Evolutionary conservation across 2,329 filamentous ascomycete genomes (phyloP).

Genomic region (Furcasterigmium furcatum): DNA sequence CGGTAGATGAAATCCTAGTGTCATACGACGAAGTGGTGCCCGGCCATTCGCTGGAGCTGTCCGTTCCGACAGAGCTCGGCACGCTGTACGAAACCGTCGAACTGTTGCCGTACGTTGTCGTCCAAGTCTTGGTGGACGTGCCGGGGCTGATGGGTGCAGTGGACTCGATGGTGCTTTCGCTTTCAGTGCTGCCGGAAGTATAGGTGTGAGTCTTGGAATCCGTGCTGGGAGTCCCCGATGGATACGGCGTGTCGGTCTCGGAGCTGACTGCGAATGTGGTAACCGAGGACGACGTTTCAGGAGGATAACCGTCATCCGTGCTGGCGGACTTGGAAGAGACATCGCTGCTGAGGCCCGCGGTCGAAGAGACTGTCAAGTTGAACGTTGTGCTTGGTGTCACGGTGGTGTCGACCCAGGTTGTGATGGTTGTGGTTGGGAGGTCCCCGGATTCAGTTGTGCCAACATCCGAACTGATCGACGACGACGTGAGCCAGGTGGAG

Average conservation of each 20-base stretch:
- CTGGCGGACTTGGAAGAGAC: neutral
- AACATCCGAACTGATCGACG: too few species aligned
- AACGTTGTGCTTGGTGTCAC: constrained; percentile 1
- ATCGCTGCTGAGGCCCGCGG: constrained; percentile 2
- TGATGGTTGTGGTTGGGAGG: neutral
- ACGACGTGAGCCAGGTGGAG: neutral
- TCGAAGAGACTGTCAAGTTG: neutral
- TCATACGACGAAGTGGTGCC: too few species aligned
- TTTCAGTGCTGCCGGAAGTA: neutral
- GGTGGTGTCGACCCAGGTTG: neutral
- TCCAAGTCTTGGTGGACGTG: neutral
- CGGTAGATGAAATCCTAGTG: too few species aligned
- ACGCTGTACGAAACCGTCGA: neutral
- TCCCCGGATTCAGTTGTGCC: too few species aligned
- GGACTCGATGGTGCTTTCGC: too few species aligned
- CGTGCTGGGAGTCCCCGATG: too few species aligned
- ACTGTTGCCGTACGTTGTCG: neutral
- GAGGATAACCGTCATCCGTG: neutral
- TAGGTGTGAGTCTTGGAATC: too few species aligned
- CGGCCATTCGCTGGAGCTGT: neutral
- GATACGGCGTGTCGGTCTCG: too few species aligned
- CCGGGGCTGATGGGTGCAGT: neutral
- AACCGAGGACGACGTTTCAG: too few species aligned
- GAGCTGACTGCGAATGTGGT: too few species aligned
- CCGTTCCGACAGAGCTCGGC: neutral